Conservation (phyloP, 2,329 filamentous ascomycete genomes). For the Colletotrichum coccodes region DNA sequence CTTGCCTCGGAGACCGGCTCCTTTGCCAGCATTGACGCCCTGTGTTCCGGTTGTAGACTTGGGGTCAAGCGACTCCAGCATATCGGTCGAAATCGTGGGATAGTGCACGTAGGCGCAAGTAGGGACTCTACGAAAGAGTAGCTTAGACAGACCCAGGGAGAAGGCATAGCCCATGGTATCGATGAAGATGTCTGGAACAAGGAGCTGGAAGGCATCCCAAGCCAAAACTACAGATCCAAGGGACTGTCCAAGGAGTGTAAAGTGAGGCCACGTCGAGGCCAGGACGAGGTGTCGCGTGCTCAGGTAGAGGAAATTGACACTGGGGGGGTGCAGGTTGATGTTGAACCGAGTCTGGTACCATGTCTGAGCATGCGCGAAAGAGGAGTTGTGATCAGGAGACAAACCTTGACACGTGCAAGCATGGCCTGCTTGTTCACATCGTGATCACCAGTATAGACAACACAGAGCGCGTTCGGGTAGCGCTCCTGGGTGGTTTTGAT, state of each 20-base stretch:
- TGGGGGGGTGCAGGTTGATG: conserved; percentile 85
- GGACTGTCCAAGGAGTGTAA: conserved; percentile 94
- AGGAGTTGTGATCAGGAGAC: conserved; percentile 33
- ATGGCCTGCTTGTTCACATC: conserved; percentile 85
- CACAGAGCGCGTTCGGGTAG: conserved; percentile 88
- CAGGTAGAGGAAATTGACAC: conserved; percentile 89
- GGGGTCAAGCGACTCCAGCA: conserved; percentile 86
- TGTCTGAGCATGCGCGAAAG: conserved; percentile 6
- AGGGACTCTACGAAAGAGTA: conserved; percentile 82
- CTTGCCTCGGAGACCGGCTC: conserved; percentile 74
- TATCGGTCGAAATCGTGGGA: conserved; percentile 97
- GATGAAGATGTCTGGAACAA: conserved; percentile 93
- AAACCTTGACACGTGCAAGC: conserved; percentile 78
- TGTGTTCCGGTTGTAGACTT: conserved; percentile 65
- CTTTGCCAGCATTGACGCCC: conserved; percentile 87
- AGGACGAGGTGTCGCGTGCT: conserved; percentile 88
- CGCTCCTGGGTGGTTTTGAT: conserved; percentile 89
- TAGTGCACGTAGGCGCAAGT: conserved; percentile 97
- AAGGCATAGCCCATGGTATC: conserved; percentile 99
- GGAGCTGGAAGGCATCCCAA: conserved; percentile 91
- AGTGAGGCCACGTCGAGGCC: conserved; percentile 86
- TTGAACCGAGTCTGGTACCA: conserved; percentile 84
- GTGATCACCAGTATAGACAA: conserved; percentile 96
- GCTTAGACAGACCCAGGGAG: conserved; percentile 81
- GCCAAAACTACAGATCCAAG: conserved; percentile 87